phyloP scores from a whole-genome alignment of 2,329 filamentous ascomycete species.

The Penicillium palitans region DNA sequence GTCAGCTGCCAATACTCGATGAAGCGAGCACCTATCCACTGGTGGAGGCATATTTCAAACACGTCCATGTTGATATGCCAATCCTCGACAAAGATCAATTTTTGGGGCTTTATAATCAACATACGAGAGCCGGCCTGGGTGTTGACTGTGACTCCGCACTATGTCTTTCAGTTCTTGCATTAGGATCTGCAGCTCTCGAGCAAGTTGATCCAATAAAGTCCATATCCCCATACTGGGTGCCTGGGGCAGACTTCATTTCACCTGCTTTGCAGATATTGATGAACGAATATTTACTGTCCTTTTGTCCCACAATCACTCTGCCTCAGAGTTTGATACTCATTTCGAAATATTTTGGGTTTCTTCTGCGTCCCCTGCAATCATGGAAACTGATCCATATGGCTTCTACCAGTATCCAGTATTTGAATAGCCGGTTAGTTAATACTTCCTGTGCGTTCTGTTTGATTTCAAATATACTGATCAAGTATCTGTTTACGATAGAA shows the following conservation, averaged over 20 bases:
- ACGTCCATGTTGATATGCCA: slow-evolving; percentile 8
- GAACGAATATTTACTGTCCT: slow-evolving; percentile 10
- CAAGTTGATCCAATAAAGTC: slow-evolving; percentile 7
- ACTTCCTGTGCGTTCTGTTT: too few species aligned
- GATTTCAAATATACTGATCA: neutral
- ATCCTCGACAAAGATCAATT: slow-evolving; percentile 6
- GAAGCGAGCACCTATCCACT: neutral
- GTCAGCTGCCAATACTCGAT: neutral
- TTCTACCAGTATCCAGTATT: slow-evolving; percentile 11
- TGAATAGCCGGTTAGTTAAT: slow-evolving; percentile 8
- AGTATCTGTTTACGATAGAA: neutral
- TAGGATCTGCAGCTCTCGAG: slow-evolving; percentile 6
- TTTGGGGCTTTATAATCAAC: slow-evolving; percentile 1
- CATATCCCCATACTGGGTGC: slow-evolving; percentile 6
- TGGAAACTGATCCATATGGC: slow-evolving; percentile 12
- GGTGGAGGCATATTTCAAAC: slow-evolving; percentile 8
- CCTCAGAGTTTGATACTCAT: slow-evolving; percentile 6
- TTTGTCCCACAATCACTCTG: slow-evolving; percentile 10
- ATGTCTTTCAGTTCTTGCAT: slow-evolving; percentile 9
- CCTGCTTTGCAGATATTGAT: slow-evolving; percentile 9
- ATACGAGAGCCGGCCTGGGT: slow-evolving; percentile 1
- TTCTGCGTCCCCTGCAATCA: slow-evolving; percentile 6
- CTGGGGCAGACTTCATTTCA: slow-evolving; percentile 2
- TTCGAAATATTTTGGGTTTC: slow-evolving; percentile 10
- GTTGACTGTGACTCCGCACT: slow-evolving; percentile 7